These are phyloP conservation scores for Davidsoniella virescens DNA, from an alignment of 2,329 filamentous ascomycete species.

Conservation along the genomic window DNA sequence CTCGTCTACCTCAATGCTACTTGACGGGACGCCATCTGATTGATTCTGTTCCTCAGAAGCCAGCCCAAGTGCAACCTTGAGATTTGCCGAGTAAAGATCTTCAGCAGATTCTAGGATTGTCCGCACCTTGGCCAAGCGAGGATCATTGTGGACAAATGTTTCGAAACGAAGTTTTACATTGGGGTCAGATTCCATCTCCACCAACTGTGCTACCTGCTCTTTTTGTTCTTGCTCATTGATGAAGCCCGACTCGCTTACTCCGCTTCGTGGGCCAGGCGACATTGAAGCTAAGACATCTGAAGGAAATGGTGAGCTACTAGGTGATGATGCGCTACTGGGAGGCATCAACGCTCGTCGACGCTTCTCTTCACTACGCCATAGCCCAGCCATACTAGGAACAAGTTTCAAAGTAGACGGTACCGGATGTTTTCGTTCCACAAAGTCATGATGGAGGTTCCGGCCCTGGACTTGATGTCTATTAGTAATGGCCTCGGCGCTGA, in stretches of 20 bases:
- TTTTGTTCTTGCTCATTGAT: conserved; percentile 79
- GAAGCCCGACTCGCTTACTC: conserved; percentile 48
- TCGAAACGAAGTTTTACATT: conserved; percentile 38
- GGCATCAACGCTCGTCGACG: conserved; percentile 40
- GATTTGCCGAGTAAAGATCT: conserved; percentile 61
- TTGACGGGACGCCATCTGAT: conserved; percentile 20
- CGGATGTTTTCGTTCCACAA: conserved; percentile 55
- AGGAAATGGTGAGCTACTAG: conserved; percentile 29
- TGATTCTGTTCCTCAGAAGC: conserved; percentile 16
- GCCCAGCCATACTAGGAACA: conserved; percentile 80
- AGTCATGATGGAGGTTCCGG: conserved; percentile 73
- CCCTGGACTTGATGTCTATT: conserved; percentile 64
- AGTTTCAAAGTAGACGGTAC: conserved; percentile 56
- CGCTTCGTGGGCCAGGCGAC: conserved; percentile 56
- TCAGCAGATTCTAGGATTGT: conserved; percentile 72
- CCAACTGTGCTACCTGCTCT: conserved; percentile 45
- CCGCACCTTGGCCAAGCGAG: conserved; percentile 44
- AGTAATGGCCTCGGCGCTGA: conserved; percentile 73
- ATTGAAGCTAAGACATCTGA: conserved; percentile 72
- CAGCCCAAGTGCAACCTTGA: conserved; percentile 32
- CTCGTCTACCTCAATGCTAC: conserved; percentile 49
- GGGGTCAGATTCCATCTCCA: conserved; percentile 43
- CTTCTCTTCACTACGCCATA: conserved; percentile 82
- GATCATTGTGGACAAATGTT: conserved; percentile 40
- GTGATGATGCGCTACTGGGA: conserved; percentile 21